Evolutionary conservation across 306 rosid genomes (phyloP).

Genomic region (Cicer bijugum): DNA sequence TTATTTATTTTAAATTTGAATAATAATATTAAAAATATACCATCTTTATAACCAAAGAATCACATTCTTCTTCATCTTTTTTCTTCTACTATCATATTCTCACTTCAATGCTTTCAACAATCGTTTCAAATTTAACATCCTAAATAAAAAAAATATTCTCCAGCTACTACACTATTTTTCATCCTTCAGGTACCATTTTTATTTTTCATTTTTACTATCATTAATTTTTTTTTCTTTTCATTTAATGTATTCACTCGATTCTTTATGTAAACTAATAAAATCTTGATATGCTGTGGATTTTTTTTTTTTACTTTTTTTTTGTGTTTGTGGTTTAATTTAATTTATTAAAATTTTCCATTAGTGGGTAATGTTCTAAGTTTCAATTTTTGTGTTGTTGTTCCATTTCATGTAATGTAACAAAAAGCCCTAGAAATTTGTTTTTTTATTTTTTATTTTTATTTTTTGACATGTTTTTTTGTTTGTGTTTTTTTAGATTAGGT

Average conservation of each 20-base stretch:
- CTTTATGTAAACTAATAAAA: neutral
- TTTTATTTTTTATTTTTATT: neutral
- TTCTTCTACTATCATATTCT: slow-evolving; percentile 25
- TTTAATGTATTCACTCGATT: slow-evolving; percentile 1
- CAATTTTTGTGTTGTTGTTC: slow-evolving; percentile 20
- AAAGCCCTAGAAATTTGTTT: slow-evolving; percentile 53
- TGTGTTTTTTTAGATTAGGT: slow-evolving; percentile 38
- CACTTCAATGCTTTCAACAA: slow-evolving; percentile 23
- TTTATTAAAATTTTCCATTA: slow-evolving; percentile 24
- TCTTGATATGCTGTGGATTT: neutral
- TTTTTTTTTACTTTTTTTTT: neutral
- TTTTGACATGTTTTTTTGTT: slow-evolving; percentile 21
- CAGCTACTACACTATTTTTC: neutral
- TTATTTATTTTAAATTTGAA: neutral
- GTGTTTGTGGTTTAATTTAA: neutral
- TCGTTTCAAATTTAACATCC: slow-evolving; percentile 29
- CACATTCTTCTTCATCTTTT: slow-evolving; percentile 25
- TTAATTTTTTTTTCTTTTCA: neutral
- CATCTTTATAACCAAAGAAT: slow-evolving; percentile 26
- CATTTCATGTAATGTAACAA: slow-evolving; percentile 9
- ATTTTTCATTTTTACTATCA: neutral
- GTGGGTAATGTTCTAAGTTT: slow-evolving; percentile 40
- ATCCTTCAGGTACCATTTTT: slow-evolving; percentile 53
- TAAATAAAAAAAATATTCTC: neutral
- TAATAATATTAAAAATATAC: neutral